phyloP scores from a whole-genome alignment of 257 asterid genomes.

The Knoxia roxburghii region DNA sequence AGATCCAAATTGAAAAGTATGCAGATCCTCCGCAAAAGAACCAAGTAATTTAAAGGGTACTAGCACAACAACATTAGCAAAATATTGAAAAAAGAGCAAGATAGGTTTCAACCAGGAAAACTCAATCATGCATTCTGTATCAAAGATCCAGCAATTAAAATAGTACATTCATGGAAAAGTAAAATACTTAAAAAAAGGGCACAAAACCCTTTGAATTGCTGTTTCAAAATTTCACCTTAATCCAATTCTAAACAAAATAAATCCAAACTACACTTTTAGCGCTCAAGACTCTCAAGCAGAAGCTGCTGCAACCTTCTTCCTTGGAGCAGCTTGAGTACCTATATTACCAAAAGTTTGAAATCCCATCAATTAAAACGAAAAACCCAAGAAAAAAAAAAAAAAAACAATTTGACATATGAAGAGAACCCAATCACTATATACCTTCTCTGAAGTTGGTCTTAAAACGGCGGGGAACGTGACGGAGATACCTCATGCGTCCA shows the following conservation, averaged over 20 bases:
- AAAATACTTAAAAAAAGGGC: background rate
- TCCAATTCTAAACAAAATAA: background rate
- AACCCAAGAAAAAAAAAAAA: background rate
- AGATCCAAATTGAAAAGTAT: too few species aligned
- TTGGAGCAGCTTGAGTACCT: constrained; percentile 77
- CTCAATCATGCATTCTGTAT: constrained; percentile 4
- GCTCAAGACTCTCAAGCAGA: constrained; percentile 31
- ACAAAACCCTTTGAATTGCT: background rate
- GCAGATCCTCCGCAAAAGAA: too few species aligned
- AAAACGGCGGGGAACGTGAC: constrained; percentile 66
- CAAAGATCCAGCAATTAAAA: constrained; percentile 1
- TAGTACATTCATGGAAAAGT: background rate
- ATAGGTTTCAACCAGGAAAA: background rate
- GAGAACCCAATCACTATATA: background rate
- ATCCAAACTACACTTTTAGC: background rate
- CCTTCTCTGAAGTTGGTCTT: constrained; percentile 87
- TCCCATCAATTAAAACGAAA: background rate
- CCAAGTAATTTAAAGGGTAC: too few species aligned
- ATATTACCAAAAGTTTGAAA: background rate
- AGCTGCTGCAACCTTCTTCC: constrained; percentile 60
- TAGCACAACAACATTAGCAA: too few species aligned
- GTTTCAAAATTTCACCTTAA: constrained; percentile 3
- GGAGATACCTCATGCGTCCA: constrained; percentile 82
- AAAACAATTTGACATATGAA: background rate
- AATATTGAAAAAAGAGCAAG: too few species aligned